These are phyloP conservation scores for Trichosporon coremiiforme DNA, from an alignment of 1,284 basidiomycete species.

Conservation along the genomic window DNA sequence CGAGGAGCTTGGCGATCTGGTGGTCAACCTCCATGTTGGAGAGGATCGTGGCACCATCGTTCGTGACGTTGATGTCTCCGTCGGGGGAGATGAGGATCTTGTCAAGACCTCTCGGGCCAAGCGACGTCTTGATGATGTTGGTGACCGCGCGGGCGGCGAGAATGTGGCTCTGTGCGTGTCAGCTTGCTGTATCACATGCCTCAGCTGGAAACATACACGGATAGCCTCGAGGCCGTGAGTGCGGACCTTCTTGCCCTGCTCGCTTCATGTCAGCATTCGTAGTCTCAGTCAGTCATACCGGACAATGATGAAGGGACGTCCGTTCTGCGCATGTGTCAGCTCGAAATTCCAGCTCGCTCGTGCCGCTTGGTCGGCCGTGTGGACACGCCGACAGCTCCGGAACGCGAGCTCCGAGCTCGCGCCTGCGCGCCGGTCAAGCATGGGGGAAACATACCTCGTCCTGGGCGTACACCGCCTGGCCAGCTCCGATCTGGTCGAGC, in stretches of 20 bases:
- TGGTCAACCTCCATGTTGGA: slow-evolving; percentile 98
- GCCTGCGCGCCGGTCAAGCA: not conserved
- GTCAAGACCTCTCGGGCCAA: slow-evolving; percentile 94
- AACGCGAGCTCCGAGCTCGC: not conserved
- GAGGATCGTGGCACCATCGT: slow-evolving; percentile 96
- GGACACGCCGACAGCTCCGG: not conserved
- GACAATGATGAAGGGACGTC: slow-evolving; percentile 94
- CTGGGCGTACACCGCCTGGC: slow-evolving; percentile 78
- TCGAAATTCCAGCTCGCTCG: not conserved
- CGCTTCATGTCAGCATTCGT: slow-evolving; percentile 57
- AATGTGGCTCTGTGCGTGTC: slow-evolving; percentile 74
- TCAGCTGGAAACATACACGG: slow-evolving; percentile 65
- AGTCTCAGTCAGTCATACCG: slow-evolving; percentile 46
- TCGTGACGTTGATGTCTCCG: slow-evolving; percentile 98
- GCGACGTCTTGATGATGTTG: slow-evolving; percentile 91
- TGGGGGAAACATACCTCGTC: slow-evolving; percentile 69
- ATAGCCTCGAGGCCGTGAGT: slow-evolving; percentile 94
- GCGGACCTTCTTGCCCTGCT: slow-evolving; percentile 93
- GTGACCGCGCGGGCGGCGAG: slow-evolving; percentile 83
- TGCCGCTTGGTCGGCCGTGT: not conserved
- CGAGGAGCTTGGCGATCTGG: slow-evolving; percentile 95
- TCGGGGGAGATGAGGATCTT: slow-evolving; percentile 99
- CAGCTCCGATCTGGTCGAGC: slow-evolving; percentile 54
- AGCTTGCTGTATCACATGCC: slow-evolving; percentile 7
- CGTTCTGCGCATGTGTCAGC: slow-evolving; percentile 66